These are phyloP conservation scores for Penicillium argentinense DNA, from an alignment of 495 filamentous ascomycete genomes.

Conservation along the genomic window DNA sequence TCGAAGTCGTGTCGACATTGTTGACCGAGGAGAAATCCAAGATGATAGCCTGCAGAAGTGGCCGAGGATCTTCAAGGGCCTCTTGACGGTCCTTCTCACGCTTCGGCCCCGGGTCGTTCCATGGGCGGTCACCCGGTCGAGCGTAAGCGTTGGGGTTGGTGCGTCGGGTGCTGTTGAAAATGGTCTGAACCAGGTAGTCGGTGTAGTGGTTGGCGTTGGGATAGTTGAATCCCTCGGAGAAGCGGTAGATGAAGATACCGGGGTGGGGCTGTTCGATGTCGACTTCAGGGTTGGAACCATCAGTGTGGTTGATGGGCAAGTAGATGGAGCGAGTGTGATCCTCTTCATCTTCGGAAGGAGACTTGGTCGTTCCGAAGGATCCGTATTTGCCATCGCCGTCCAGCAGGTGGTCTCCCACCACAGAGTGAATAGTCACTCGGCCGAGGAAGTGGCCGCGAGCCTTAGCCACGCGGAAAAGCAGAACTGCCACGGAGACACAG, in stretches of 20 bases:
- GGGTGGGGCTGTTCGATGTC: constrained; percentile 79
- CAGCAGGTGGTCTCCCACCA: constrained; percentile 80
- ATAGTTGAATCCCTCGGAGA: constrained; percentile 96
- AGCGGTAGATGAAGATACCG: constrained; percentile 96
- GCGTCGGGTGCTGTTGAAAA: constrained; percentile 74
- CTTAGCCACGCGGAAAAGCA: constrained; percentile 83
- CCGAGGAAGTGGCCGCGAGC: constrained; percentile 87
- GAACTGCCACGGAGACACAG: constrained; percentile 68
- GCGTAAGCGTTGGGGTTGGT: constrained; percentile 66
- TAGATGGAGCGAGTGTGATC: constrained; percentile 67
- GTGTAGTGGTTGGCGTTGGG: constrained; percentile 92
- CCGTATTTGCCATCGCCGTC: constrained; percentile 59
- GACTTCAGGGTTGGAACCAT: constrained; percentile 88
- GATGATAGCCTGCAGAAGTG: constrained; percentile 83
- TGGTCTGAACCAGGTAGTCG: constrained; percentile 70
- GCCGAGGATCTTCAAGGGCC: constrained; percentile 52
- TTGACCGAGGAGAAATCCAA: constrained; percentile 96
- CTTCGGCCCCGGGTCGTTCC: constrained; percentile 89
- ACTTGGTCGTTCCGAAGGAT: constrained; percentile 44
- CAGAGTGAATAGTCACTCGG: constrained; percentile 83
- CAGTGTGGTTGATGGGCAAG: constrained; percentile 82
- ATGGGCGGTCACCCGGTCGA: constrained; percentile 81
- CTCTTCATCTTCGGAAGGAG: constrained; percentile 27
- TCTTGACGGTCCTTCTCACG: constrained; percentile 46
- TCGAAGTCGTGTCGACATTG: constrained; percentile 91